A percentile compares a stretch with the other conserved stretches of the same genome.
phyloP scores from a whole-genome alignment of 768 basidiomycete species.

The Crucibulum laeve region DNA sequence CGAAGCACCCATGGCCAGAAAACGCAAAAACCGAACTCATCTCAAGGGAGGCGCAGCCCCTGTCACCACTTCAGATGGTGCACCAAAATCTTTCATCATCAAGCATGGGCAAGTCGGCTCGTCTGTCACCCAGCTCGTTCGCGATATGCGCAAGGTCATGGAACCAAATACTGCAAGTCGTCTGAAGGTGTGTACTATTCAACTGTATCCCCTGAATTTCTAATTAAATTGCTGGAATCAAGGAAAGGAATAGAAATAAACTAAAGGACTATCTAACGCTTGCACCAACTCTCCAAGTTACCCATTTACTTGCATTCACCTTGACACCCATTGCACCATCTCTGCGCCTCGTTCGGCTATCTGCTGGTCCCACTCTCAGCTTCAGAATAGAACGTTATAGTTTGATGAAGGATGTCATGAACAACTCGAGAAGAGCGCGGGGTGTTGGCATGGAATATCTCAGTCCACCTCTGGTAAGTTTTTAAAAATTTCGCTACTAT shows the following conservation, averaged over 20 bases:
- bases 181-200: slow-evolving; percentile 55
- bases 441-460: slow-evolving; percentile 88
- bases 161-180: slow-evolving; percentile 96
- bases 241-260: slow-evolving; percentile 91
- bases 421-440: slow-evolving; percentile 59
- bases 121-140: slow-evolving; percentile 83
- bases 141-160: slow-evolving; percentile 93
- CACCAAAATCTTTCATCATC: slow-evolving; percentile 93
- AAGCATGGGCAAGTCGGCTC: slow-evolving; percentile 92
- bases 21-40: slow-evolving; percentile 80
- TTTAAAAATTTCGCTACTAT: background rate
- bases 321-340: slow-evolving; percentile 83
- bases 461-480: slow-evolving; percentile 81
- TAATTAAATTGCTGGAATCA: slow-evolving; percentile 10
- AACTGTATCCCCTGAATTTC: background rate
- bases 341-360: slow-evolving; percentile 80
- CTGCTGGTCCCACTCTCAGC: slow-evolving; percentile 89
- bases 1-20: slow-evolving; percentile 52
- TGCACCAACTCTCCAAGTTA: slow-evolving; percentile 85
- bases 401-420: slow-evolving; percentile 78
- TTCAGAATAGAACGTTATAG: slow-evolving; percentile 93
- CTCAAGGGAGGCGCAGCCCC: slow-evolving; percentile 51
- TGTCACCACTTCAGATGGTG: slow-evolving; percentile 25
- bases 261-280: slow-evolving; percentile 92
- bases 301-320: slow-evolving; percentile 91